Evolutionary conservation across 1,139 yeast genomes (phyloP), one percentile per base, ranked within the genome.

Genomic region (Geotrichum fermentans): DNA sequence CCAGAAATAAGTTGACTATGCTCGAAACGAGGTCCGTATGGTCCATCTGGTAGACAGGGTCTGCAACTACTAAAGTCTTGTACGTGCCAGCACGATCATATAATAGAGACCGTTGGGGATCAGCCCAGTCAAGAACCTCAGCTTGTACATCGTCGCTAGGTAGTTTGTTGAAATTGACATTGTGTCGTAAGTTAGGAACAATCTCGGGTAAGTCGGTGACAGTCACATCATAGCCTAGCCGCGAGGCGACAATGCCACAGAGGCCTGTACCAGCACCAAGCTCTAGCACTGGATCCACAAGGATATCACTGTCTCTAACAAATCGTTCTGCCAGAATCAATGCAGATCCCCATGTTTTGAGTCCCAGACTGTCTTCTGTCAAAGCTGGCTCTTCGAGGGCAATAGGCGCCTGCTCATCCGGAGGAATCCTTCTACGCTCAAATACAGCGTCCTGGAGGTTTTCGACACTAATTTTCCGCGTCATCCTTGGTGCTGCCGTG

Each of bases 271-370:
- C 98, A 0, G 97, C 75, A 0, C 98, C 98, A 21, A 92, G 70
- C 61, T 92, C 98, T 13, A 92, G 66, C 0, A 87, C 75, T 0
- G 78, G 74, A 7, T 71, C 71, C 56, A 58, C 16, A 22, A 26
- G 29, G 26, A 42, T 20, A 24, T 10, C 8, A 6, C 8, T 6
- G 6, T 24, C 28, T 2, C 56, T 47, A 1, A 73, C 67, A 5
- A 85, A 62, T 42, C 82, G 67, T 47, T 79, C 75, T 1, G 94
- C 75, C 18, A 92, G 68, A 1, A 87, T 74, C 29, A 86, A 69
- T 0, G 97, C 80, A 0, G 97, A 84, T 0, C 97, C 98, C 98
- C 98, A 92, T 0, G 98, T 92, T 57, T 90, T 89, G 62, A 88
- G 73, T 0, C 98, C 98, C 29, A 92, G 69, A 55, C 84, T 85